Evolutionary conservation across 139 green algal species (phyloP), one percentile per base, ranked within the genome.

Genomic region (Haematococcus lacustris): DNA sequence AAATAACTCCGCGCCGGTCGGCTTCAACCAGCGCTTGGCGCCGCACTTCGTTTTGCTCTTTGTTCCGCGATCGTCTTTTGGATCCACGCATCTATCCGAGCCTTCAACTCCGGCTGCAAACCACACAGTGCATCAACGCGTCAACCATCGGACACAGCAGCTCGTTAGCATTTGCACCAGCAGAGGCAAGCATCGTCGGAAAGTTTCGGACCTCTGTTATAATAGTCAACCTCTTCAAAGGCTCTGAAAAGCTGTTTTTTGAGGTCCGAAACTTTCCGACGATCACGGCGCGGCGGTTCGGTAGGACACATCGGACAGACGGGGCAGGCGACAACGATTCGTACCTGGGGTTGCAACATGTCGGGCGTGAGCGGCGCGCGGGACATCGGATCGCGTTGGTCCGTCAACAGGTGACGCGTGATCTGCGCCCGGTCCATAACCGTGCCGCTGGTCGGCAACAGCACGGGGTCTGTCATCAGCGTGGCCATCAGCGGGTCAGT

Each of bases 401-500:
- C 88, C 0, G 81, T 88, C 69, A 97, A 84, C 73, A 97, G 87
- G 76, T 98, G 92, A 68, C 96, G 85, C 71, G 82, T 69, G 65
- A 99, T 98, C 74, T 77, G 91, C 53, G 80, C 51, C 26, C 91
- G 79, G 81, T 98, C 93, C 70, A 95, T 76, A 35, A 88, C 71
- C 25, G 75, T 77, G 59, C 68, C 73, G 53, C 64, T 69, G 4
- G 83, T 88, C 2, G 91, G 91, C 66, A 97, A 79, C 28, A 74
- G 89, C n/a, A 97, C 90, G 2, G 92, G 92, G 71, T 97, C 93
- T 33, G 51, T 59, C 94, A 98, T 98, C 51, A 98, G 43, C 1
- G 87, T 91, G 57, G 71, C 86, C 77, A 91, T 85, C 59, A 99
- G 86, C 2, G 89, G 90, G 83, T 97, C 93, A 68, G 91, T 51